Evolutionary conservation across 1,284 basidiomycete species (phyloP).

Genomic region (Melampsora medusae): DNA sequence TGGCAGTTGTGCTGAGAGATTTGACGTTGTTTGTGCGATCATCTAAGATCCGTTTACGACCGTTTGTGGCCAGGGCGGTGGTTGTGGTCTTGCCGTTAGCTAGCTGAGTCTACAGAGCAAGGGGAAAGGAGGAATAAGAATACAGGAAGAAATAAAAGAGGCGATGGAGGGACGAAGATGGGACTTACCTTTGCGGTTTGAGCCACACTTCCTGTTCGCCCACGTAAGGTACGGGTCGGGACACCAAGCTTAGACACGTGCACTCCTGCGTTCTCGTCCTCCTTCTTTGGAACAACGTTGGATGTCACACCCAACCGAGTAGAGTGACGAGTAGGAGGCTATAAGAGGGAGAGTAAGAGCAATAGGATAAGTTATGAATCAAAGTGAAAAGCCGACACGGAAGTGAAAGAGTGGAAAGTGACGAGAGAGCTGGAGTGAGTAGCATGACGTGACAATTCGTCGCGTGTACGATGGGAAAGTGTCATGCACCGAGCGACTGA

Average conservation of each 20-base stretch:
- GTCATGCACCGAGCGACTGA: neutral
- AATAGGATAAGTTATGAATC: neutral
- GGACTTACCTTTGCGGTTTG: constrained; percentile 17
- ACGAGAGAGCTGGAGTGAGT: neutral
- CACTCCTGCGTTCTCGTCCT: constrained; percentile 36
- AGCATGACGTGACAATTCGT: neutral
- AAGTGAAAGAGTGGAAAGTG: neutral
- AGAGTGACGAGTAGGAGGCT: constrained; percentile 44
- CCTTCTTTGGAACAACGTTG: constrained; percentile 15
- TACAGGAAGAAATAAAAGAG: neutral
- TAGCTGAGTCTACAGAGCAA: neutral
- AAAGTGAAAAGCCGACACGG: neutral
- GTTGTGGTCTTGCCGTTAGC: constrained; percentile 2
- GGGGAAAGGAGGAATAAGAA: neutral
- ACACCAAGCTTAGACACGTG: neutral
- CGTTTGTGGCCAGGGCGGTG: constrained; percentile 13
- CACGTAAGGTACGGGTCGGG: constrained; percentile 8
- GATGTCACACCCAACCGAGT: constrained; percentile 18
- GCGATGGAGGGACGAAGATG: too few species aligned
- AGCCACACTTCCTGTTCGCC: constrained; percentile 10
- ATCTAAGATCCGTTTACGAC: constrained; percentile 31
- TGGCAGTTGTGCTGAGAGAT: neutral
- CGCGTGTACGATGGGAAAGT: neutral
- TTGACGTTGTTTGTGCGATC: constrained; percentile 39
- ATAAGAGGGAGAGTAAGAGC: neutral